Evolutionary conservation across 305 asterid genomes (phyloP), one percentile per base, ranked within the genome.

Genomic region (Andrographis paniculata): DNA sequence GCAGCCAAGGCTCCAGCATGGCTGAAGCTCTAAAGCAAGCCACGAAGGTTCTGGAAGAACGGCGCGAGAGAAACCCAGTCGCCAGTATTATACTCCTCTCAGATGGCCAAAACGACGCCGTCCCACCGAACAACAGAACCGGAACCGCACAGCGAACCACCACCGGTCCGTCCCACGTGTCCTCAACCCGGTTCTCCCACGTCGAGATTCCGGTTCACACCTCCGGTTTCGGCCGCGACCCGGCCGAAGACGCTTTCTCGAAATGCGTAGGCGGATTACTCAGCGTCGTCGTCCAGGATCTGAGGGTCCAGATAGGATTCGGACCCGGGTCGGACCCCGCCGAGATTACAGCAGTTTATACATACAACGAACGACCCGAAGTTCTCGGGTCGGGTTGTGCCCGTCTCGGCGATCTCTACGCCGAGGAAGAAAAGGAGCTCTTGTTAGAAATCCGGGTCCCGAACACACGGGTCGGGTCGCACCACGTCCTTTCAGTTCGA

Each of bases 31-130:
- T 91, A 20, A 76, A 59, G 30, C 80, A 74, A 24, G 99, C 99
- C 38, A 69, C 93, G 0, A 68, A 67, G 15, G 82, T 91, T 18
- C 95, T 91, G 0, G 92, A 86, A 21, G 89, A 91, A 14, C 67
- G 99, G 48, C 81, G 96, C 5, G 89, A 83, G 61, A 71, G 84
- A 45, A 91, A 91, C 41, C 85, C 92, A 0, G 99, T 91, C 0
- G 96, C 95, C 0, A 82, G 80, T 39, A 76, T 91, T 8, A 80
- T 91, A 44, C 56, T 91, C 0, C 37, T 91, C 50, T 91, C 99
- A 0, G 99, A 75, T 64, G 89, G 88, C 35, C 87, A 74, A 0
- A 87, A 82, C 41, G 89, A 73, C 48, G 66, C 50, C 40, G 70
- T 55, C 6, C 80, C 73, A 27, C 18, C 63, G 6, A 63, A 45